Base-by-base conservation (phyloP, 1,139 yeast species). In the Nadsonia commutata region DNA sequence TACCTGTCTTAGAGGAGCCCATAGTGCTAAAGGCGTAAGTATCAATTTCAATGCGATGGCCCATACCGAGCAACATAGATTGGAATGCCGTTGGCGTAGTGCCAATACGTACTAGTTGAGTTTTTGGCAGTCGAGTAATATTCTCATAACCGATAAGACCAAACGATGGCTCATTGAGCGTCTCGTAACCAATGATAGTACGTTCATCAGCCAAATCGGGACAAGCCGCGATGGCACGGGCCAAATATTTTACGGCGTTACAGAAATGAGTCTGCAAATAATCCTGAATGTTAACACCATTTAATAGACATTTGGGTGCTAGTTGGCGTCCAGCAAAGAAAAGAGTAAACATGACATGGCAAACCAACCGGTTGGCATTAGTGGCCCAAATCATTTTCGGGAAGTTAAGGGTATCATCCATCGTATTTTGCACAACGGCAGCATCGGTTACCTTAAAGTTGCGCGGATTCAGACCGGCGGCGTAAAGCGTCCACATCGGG, bases 401-500 rank as follows among this genome's bases (percentile, higher is more conserved):
- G 41, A 51, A 43, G 11, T 52, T 80, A 3, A 83, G 82, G 56
- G 73, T 82, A 1, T 56, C 50, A 2, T 42, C 49, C 18, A 43
- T 40, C 22, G 52, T 45, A 51, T 78, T 77, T 52, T 83, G 93
- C 16, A 84, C 55, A 13, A 83, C 63, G 0, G 94, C 86, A 0
- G 94, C 93, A 48, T 80, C 80, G 2, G 90, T 80, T 1, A 52
- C 65, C 5, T 71, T 61, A 53, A 85, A 80, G 20, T 74, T 62
- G 18, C 61, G 65, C 0, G 94, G 94, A 46, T 86, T 74, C 37
- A 86, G 64, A 0, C 95, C 95, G 1, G 86, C 94, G 16, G 90
- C 88, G 52, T 81, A 78, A 8, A 84, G 60, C 0, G 95, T 85
- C 96, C 96, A 86, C 56, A 82, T 55, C 0, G 96, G 95, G 2